Conservation (phyloP, 164 flowering plant species). For the Brasenia schreberi region DNA sequence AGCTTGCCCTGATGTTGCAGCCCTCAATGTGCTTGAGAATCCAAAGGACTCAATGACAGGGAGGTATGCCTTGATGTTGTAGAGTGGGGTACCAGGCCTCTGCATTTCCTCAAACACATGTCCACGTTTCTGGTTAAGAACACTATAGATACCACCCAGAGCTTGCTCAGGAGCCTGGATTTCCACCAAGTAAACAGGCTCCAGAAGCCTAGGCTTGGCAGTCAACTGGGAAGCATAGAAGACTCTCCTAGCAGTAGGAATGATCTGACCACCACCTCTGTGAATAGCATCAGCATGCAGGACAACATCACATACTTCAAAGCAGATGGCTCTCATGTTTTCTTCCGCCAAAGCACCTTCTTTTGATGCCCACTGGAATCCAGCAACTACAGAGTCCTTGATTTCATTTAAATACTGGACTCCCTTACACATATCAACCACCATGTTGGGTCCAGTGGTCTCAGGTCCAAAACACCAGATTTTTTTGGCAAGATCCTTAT, state of each 20-base stretch:
- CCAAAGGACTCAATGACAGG: slow-evolving; percentile 48
- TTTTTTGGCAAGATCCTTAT: no score
- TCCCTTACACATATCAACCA: no score
- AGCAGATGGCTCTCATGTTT: no score
- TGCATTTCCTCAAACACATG: slow-evolving; percentile 53
- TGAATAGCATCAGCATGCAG: slow-evolving; percentile 26
- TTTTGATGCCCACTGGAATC: no score
- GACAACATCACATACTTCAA: no score
- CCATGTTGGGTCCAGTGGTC: no score
- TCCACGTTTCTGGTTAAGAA: slow-evolving; percentile 45
- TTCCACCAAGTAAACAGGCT: slow-evolving; percentile 21
- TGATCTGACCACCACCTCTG: slow-evolving; percentile 25
- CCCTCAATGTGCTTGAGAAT: slow-evolving; percentile 30
- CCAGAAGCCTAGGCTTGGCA: slow-evolving; percentile 22
- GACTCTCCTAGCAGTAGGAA: slow-evolving; percentile 21
- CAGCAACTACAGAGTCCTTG: no score
- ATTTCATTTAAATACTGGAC: no score
- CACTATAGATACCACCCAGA: slow-evolving; percentile 44
- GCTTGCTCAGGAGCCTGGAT: slow-evolving; percentile 37
- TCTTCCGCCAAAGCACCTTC: no score
- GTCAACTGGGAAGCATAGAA: slow-evolving; percentile 23
- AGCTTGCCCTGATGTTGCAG: slow-evolving; percentile 52
- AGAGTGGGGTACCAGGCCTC: slow-evolving; percentile 51
- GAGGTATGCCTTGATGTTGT: slow-evolving; percentile 46
- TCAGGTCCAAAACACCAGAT: no score